Base-by-base conservation (phyloP, 2,329 filamentous ascomycete species). In the Pyricularia pennisetigena region DNA sequence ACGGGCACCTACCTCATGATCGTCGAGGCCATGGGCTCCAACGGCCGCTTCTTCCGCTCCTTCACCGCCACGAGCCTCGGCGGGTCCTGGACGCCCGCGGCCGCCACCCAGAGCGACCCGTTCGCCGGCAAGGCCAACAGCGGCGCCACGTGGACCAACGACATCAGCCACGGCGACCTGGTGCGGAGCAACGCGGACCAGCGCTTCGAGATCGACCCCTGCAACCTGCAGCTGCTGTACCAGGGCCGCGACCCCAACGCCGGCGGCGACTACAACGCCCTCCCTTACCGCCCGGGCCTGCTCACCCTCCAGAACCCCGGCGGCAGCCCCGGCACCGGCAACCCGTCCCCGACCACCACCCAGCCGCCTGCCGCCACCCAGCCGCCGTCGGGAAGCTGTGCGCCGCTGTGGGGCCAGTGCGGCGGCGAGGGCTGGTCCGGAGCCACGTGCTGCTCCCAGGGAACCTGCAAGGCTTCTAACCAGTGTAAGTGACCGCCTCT, bases 111-210 rank as follows among this genome's bases (percentile, higher is more conserved):
- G 78, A 76, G 72, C 71, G 78, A 76, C n/a, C 87, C 88, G 0
- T 90, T 90, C 69, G 87, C 87, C 24, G 86, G 88, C 72, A 88
- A 87, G 78, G 85, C 82, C 28, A 90, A 90, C 78, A 88, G 82
- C 66, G 87, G 85, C 49, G 86, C 86, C 0, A 82, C 81, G n/a
- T 90, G 88, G 88, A 88, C 87, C 64, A 85, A 88, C 74, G 86
- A 89, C 69, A 89, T 90, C 74, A 88, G 84, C 73, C 86, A 89
- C 72, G 88, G 88, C 41, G 88, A 90, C 70, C 74, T 90, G 61
- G 73, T 89, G 68, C 82, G 87, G 69, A 79, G 71, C 69, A 83
- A 80, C 72, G 74, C 82, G 2, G 87, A 90, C 72, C 83, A 90
- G 79, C 90, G 86, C 0, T 83, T 88, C 77, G 82, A 83, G 0